phyloP scores from a whole-genome alignment of 108 stramenopile genomes.

The Skeletonema marinoi region DNA sequence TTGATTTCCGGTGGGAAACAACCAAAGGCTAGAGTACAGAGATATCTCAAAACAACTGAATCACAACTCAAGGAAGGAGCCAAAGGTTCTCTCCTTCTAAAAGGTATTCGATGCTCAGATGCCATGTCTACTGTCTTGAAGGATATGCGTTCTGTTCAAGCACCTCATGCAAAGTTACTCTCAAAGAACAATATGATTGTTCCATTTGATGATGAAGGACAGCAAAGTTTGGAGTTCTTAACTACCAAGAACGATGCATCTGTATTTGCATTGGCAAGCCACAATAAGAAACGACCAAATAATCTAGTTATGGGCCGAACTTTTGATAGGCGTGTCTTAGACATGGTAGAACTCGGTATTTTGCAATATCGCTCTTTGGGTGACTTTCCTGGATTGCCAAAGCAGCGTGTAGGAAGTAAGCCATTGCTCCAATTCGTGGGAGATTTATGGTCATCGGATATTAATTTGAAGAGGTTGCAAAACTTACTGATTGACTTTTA shows the following conservation, averaged over 20 bases:
- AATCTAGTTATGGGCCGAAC: constrained; percentile 96
- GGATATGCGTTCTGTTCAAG: constrained; percentile 83
- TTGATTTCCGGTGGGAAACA: constrained; percentile 77
- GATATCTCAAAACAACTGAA: constrained; percentile 85
- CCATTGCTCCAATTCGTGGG: constrained; percentile 93
- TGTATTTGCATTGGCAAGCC: constrained; percentile 91
- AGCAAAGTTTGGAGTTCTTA: constrained; percentile 82
- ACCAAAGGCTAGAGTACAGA: constrained; percentile 83
- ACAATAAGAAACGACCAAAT: constrained; percentile 99
- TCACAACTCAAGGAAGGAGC: constrained; percentile 75
- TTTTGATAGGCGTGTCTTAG: constrained; percentile 95
- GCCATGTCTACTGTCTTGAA: constrained; percentile 82
- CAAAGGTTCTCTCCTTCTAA: constrained; percentile 79
- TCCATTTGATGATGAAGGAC: constrained; percentile 83
- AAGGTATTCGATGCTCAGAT: constrained; percentile 87
- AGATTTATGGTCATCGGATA: constrained; percentile 87
- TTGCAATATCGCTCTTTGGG: constrained; percentile 77
- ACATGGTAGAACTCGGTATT: constrained; percentile 96
- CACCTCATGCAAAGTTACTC: constrained; percentile 82
- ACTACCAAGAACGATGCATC: constrained; percentile 95
- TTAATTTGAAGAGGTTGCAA: constrained; percentile 72
- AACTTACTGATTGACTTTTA: constrained; percentile 96
- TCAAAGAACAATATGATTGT: constrained; percentile 89
- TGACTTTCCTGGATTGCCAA: constrained; percentile 84
- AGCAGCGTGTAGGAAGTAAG: constrained; percentile 85